Conservation (phyloP, 257 asterid species). For the Mitragyna speciosa region DNA sequence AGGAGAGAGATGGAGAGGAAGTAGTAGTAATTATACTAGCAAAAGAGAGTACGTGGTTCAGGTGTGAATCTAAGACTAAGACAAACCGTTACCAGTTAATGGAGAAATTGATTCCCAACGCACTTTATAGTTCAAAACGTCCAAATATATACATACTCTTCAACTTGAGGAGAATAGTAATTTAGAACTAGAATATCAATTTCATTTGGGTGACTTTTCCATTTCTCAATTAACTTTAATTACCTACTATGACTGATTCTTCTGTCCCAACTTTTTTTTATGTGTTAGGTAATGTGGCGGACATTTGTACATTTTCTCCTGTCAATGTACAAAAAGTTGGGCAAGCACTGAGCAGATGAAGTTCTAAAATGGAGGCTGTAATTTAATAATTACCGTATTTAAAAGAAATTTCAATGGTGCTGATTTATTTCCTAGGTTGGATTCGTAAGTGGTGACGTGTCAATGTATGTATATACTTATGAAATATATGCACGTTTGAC, state of each 20-base stretch:
- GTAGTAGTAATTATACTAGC: neutral
- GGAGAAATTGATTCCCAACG: constrained; percentile 2
- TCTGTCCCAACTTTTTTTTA: neutral
- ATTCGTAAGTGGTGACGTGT: neutral
- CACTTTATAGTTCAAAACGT: neutral
- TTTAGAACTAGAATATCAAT: neutral
- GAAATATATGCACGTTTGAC: neutral
- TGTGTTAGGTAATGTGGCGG: neutral
- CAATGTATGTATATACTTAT: neutral
- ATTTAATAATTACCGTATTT: too few species aligned
- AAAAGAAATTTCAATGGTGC: neutral
- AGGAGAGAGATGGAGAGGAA: neutral
- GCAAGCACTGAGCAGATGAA: neutral
- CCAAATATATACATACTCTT: neutral
- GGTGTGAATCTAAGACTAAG: neutral
- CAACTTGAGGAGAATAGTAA: neutral
- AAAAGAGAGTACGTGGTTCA: neutral
- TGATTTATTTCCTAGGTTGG: neutral
- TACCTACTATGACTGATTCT: neutral
- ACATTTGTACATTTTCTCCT: neutral
- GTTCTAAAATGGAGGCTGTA: neutral
- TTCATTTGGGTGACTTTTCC: neutral
- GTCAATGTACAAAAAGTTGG: neutral
- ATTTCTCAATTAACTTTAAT: neutral
- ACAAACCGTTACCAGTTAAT: neutral